These are phyloP conservation scores for Eutrema yunnanense DNA, from an alignment of 345 rosid species.

Conservation along the genomic window DNA sequence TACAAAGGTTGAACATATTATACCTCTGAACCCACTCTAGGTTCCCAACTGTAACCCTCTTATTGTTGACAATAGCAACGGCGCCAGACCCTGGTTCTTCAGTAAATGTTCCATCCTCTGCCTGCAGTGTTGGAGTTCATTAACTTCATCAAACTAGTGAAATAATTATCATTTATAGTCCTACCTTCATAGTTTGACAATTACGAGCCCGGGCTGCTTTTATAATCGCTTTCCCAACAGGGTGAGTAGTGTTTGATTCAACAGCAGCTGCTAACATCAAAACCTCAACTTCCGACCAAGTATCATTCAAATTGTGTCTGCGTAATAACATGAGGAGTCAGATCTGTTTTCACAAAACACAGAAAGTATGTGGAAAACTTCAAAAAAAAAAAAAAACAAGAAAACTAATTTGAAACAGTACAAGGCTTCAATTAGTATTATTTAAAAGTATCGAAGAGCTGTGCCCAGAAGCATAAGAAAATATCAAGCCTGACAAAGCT, in stretches of 20 bases:
- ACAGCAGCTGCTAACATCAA: conserved; percentile 86
- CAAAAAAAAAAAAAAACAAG: not conserved
- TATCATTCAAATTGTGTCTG: conserved; percentile 39
- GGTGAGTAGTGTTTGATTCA: conserved; percentile 88
- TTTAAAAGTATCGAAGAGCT: not conserved
- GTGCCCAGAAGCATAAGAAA: not conserved
- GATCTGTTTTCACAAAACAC: not conserved
- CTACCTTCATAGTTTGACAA: conserved; percentile 52
- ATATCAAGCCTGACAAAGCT: not conserved
- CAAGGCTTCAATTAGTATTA: not conserved
- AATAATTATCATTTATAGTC: not conserved
- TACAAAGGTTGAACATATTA: conserved; percentile 2
- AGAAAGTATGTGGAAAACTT: not conserved
- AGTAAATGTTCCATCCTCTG: conserved; percentile 66
- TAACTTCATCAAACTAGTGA: not conserved
- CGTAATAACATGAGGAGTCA: conserved; percentile 22
- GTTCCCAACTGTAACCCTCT: conserved; percentile 81
- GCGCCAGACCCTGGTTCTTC: conserved; percentile 99
- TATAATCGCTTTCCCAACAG: conserved; percentile 89
- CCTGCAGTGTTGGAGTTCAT: conserved; percentile 36
- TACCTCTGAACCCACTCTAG: conserved; percentile 89
- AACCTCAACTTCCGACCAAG: conserved; percentile 65
- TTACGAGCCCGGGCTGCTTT: conserved; percentile 64
- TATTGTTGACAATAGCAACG: conserved; percentile 55
- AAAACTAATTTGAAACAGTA: not conserved